phyloP scores from a whole-genome alignment of 768 basidiomycete species.

The Tylopilus sp. region DNA sequence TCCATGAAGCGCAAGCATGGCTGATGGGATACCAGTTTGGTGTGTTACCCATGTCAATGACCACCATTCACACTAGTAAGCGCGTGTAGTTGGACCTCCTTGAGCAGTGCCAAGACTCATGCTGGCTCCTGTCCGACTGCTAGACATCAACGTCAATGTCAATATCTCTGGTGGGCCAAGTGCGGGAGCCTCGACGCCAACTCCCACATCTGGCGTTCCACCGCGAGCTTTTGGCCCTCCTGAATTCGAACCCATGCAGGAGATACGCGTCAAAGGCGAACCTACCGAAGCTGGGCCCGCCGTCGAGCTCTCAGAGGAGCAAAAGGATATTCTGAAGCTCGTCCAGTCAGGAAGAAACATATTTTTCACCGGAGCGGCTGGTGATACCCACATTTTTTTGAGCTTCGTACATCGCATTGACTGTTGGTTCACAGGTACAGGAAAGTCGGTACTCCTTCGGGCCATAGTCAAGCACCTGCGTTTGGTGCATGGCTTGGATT shows the following conservation, averaged over 20 bases:
- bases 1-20: slow-evolving; percentile 28
- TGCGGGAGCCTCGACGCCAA: slow-evolving; percentile 6
- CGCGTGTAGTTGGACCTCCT: neutral
- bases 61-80: slow-evolving; percentile 21
- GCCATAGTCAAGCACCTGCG: slow-evolving; percentile 49
- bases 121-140: neutral
- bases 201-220: neutral
- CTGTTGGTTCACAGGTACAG: slow-evolving; percentile 44
- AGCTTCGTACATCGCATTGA: neutral
- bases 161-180: slow-evolving; percentile 12
- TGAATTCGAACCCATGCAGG: neutral
- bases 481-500: slow-evolving; percentile 23
- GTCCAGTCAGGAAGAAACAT: slow-evolving; percentile 56
- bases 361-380: slow-evolving; percentile 76
- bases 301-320: slow-evolving; percentile 37
- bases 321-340: slow-evolving; percentile 37
- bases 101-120: neutral
- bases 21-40: slow-evolving; percentile 15
- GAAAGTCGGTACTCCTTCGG: slow-evolving; percentile 69
- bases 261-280: neutral
- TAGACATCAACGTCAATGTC: slow-evolving; percentile 20
- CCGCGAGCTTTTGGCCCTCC: neutral
- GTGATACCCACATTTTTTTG: slow-evolving; percentile 34
- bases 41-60: neutral
- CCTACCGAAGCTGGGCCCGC: slow-evolving; percentile 6